phyloP scores from a whole-genome alignment of 495 filamentous ascomycete genomes.

The Aspergillus avenaceus region DNA sequence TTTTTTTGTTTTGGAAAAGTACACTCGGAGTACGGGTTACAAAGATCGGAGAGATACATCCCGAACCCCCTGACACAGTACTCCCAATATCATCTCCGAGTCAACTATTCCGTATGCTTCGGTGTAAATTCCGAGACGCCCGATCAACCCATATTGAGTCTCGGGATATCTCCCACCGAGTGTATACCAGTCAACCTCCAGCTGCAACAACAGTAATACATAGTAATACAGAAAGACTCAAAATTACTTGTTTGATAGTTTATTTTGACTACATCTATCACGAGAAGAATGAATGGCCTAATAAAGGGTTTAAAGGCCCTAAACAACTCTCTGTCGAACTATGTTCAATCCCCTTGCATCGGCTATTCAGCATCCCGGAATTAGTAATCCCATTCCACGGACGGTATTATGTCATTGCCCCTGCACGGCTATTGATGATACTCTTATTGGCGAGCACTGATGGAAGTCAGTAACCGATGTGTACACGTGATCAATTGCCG shows the following conservation, averaged over 20 bases:
- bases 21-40: not conserved
- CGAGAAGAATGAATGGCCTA: no score
- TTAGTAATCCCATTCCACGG: not conserved
- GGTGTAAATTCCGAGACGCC: not conserved
- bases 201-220: not conserved
- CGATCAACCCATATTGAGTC: not conserved
- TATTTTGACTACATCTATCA: not conserved
- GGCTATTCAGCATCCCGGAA: not conserved
- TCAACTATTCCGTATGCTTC: no score
- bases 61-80: not conserved
- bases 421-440: not conserved
- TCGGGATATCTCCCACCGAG: not conserved
- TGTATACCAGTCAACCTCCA: not conserved
- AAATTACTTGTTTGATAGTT: not conserved
- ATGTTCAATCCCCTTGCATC: no score
- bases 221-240: not conserved
- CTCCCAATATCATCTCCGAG: not conserved
- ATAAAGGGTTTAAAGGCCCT: no score
- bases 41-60: not conserved
- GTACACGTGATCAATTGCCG: constrained; percentile 8
- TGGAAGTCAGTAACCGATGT: not conserved
- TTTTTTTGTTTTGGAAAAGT: not conserved
- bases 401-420: not conserved
- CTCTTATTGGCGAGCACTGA: not conserved
- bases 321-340: no score